Evolutionary conservation across 139 green algal genomes (phyloP).

Genomic region (Yamagishiella unicocca): DNA sequence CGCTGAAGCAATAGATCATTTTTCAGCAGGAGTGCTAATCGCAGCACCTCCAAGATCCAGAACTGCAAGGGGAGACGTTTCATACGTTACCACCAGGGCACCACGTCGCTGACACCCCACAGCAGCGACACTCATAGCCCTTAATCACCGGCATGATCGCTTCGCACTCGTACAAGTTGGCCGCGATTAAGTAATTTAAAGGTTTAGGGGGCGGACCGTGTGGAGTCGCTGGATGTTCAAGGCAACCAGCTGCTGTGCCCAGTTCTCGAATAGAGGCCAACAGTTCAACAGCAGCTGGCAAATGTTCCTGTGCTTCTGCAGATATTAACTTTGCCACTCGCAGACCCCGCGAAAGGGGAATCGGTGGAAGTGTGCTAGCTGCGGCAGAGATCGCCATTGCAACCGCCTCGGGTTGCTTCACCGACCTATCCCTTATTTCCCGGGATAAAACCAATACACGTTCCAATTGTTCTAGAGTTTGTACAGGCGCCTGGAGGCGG

Average conservation of each 20-base stretch:
- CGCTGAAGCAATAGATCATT: neutral
- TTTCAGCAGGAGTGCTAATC: neutral
- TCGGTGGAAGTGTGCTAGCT: neutral
- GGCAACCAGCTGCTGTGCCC: neutral
- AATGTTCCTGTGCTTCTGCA: neutral
- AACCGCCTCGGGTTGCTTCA: neutral
- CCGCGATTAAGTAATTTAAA: slow-evolving; percentile 9
- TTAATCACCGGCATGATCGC: slow-evolving; percentile 19
- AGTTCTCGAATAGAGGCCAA: neutral
- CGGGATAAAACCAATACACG: neutral
- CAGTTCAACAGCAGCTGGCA: slow-evolving; percentile 1
- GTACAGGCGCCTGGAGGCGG: neutral
- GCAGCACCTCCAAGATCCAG: slow-evolving; percentile 23
- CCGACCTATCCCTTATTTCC: neutral
- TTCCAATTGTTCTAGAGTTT: neutral
- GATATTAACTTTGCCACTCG: neutral
- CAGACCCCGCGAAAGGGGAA: neutral
- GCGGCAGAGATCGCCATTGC: neutral
- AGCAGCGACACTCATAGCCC: neutral
- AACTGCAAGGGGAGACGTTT: neutral
- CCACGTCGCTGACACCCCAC: neutral
- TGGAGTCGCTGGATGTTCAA: neutral
- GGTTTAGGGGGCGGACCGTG: neutral
- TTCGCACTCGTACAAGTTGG: slow-evolving; percentile 23
- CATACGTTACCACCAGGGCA: too few species aligned